Percentiles rank a stretch among this genome's conserved stretches.
phyloP scores from a whole-genome alignment of 306 rosid species.

The Cajanus cajan region DNA sequence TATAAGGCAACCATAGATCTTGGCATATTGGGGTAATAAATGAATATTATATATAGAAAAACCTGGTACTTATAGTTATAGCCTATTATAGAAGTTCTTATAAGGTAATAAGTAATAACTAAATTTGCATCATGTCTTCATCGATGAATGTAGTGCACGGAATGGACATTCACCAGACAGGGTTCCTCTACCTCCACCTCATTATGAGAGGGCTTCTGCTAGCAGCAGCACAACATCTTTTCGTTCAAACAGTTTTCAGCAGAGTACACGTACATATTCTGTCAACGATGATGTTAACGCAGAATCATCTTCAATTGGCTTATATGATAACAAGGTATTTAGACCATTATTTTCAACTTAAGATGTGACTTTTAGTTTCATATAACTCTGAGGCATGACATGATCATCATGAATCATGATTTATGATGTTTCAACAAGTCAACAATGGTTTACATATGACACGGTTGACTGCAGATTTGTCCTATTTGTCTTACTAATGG shows the following conservation, averaged over 20 bases:
- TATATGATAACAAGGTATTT: constrained; percentile 66
- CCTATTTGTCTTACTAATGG: constrained; percentile 69
- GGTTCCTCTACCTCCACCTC: constrained; percentile 77
- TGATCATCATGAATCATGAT: constrained; percentile 3
- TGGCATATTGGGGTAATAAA: constrained; percentile 67
- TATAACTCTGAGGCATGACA: neutral
- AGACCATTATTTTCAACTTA: constrained; percentile 13
- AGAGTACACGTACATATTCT: constrained; percentile 23
- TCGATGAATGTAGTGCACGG: constrained; percentile 40
- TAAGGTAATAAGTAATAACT: constrained; percentile 14
- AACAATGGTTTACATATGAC: constrained; percentile 4
- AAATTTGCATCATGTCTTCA: constrained; percentile 19
- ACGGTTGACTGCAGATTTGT: constrained; percentile 54
- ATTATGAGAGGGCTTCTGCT: constrained; percentile 41
- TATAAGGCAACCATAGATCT: constrained; percentile 83
- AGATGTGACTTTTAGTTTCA: neutral
- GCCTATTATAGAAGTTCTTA: neutral
- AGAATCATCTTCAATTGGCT: constrained; percentile 44
- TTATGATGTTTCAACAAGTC: neutral
- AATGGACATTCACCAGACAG: constrained; percentile 55
- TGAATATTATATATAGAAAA: neutral
- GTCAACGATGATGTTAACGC: constrained; percentile 32
- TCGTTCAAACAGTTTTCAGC: constrained; percentile 51
- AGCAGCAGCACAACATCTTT: constrained; percentile 15
- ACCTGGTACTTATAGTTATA: neutral